These are phyloP conservation scores for Kwoniella sp. DNA, from an alignment of 768 basidiomycete species.

Conservation along the genomic window DNA sequence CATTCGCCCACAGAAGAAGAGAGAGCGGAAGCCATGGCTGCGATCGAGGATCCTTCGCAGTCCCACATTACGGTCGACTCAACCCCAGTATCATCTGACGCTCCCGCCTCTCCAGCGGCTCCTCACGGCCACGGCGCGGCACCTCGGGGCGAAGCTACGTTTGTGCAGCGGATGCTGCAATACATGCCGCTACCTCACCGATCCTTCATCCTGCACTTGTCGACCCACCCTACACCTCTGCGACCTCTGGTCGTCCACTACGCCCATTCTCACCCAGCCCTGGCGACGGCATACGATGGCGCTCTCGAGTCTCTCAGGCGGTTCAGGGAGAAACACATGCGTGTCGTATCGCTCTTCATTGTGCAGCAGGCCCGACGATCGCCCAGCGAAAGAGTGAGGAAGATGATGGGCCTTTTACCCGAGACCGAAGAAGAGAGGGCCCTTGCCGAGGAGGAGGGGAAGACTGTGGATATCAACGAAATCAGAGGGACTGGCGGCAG, in stretches of 20 bases:
- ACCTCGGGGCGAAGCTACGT: constrained; percentile 58
- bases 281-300: constrained; percentile 67
- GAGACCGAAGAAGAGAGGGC: constrained; percentile 21
- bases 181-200: constrained; percentile 93
- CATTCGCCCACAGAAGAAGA: constrained; percentile 57
- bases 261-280: constrained; percentile 38
- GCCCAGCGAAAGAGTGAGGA: constrained; percentile 46
- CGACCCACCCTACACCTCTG: constrained; percentile 69
- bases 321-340: constrained; percentile 85
- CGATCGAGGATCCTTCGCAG: constrained; percentile 4
- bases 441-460: constrained; percentile 22
- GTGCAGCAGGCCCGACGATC: constrained; percentile 72
- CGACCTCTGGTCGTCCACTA: constrained; percentile 62
- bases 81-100: constrained; percentile 20
- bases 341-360: constrained; percentile 82
- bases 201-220: constrained; percentile 70
- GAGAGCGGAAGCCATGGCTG: constrained; percentile 12
- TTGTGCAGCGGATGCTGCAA: constrained; percentile 82
- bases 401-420: constrained; percentile 32
- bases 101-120: constrained; percentile 6
- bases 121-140: constrained; percentile 9
- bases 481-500: constrained; percentile 89
- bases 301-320: constrained; percentile 77
- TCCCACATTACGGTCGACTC: constrained; percentile 11
- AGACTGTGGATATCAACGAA: constrained; percentile 55